Base-by-base conservation (phyloP, 2,329 filamentous ascomycete species). In the Epichloe scottii region DNA sequence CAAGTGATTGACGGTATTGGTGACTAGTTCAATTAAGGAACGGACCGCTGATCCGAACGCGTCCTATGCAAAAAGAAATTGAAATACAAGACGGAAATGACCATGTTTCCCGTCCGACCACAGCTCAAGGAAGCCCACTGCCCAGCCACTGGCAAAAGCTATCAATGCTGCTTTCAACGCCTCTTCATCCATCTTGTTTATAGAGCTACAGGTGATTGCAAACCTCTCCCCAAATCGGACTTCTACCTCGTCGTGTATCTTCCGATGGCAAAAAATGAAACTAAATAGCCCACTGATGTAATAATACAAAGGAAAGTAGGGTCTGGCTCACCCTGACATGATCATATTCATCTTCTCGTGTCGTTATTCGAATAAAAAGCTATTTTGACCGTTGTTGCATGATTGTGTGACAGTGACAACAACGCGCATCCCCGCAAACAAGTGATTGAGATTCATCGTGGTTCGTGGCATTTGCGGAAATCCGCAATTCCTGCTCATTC, bases 301-400 rank as follows among this genome's bases (percentile, higher is more conserved):
- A 45, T 44, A 45, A 51, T 49, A 53, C 53, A 55, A 55, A 53
- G 51, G 48, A 42, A 53, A 55, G 30, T 41, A 48, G 51, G 51
- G 46, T 49, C 47, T 47, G 45, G 34, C 35, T 49, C 47, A 51
- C 44, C 49, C 51, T 35, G 51, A 43, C 51, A 50, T 53, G 49
- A 19, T 53, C 49, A 46, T 55, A 42, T 42, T 57, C 51, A 42
- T 57, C 49, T 46, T 51, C 41, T 55, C 55, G 51, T 57, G 39
- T 53, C 55, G 44, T 57, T 34, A 42, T 47, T 42, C 17, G 30
- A 50, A 47, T 46, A 37, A 50, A 50, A 52, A 48, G 46, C 51
- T 49, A 48, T 58, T 54, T 23, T 49, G 56, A 56, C 56, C 57
- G 42, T 45, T 55, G 37, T 51, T 5, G n/a, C 41, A 30, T 26